These are phyloP conservation scores for Phytophthora tentaculata DNA, from an alignment of 352 stramenopile genomes.

Conservation along the genomic window DNA sequence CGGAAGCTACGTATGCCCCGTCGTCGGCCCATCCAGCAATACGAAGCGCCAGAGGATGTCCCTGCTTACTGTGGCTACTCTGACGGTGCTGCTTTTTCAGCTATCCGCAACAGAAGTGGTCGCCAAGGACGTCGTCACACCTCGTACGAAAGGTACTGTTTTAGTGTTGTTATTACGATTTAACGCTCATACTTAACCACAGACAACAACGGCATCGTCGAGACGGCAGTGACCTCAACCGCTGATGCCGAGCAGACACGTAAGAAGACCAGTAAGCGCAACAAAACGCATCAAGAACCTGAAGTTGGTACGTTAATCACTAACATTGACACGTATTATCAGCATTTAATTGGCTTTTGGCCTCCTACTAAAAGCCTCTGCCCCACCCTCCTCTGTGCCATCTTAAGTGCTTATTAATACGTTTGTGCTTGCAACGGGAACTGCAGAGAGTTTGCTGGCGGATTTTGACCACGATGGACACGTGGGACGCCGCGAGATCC, in stretches of 20 bases:
- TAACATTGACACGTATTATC: constrained; percentile 12
- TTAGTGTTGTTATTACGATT: constrained; percentile 17
- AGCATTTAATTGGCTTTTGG: constrained; percentile 3
- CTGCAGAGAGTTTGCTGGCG: constrained; percentile 71
- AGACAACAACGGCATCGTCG: constrained; percentile 16
- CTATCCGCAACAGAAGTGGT: constrained; percentile 5
- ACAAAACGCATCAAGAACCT: constrained; percentile 36
- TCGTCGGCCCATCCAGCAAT: too few relatives aligned
- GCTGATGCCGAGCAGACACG: constrained; percentile 1
- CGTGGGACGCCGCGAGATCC: constrained; percentile 78
- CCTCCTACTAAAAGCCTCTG: constrained; percentile 20
- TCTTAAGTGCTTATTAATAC: constrained; percentile 33
- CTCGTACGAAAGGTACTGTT: constrained; percentile 20
- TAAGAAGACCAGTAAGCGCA: constrained; percentile 33
- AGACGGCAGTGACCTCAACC: constrained; percentile 11
- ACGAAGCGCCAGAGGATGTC: not conserved
- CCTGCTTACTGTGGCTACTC: constrained; percentile 1
- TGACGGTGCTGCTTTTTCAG: constrained; percentile 14
- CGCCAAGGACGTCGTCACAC: constrained; percentile 31
- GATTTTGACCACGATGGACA: constrained; percentile 83
- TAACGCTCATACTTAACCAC: constrained; percentile 9
- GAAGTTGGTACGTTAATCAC: constrained; percentile 42
- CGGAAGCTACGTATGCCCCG: not conserved
- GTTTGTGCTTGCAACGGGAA: constrained; percentile 40
- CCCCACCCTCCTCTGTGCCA: too few relatives aligned